Base-by-base conservation (phyloP, 2,329 filamentous ascomycete genomes). In the Penicillium expansum region DNA sequence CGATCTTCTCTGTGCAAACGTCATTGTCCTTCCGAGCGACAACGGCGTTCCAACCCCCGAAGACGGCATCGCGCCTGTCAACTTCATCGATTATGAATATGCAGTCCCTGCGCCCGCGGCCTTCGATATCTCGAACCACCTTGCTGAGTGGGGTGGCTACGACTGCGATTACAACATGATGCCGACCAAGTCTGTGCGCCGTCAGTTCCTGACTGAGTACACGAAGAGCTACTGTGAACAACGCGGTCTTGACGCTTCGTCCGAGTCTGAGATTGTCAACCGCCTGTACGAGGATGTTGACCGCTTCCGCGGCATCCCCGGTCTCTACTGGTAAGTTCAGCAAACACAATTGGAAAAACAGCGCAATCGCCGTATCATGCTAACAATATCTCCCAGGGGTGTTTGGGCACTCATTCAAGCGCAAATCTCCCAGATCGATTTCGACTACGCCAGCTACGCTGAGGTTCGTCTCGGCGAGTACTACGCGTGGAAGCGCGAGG, bases 71-170 rank as follows among this genome's bases (percentile, higher is more conserved):
- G 79, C 83, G 48, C 81, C 77, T 3, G 88, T 93, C 54, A 85
- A 84, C 70, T 97, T 99, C 76, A 99, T 99, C 73, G 94, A 99
- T 77, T 99, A 97, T 79, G 94, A 99, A 75, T 99, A 99, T 75
- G 92, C 92, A 14, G 94, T 91, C 5, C 92, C 94, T 2, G 93
- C 92, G 0, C 93, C 93, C 1, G 92, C 92, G 4, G 92, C 93
- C 2, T 99, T 99, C 76, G 94, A 99, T 73, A 87, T 99, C 66
- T 89, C 93, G 49, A 99, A 99, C 77, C 94, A 99, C 80, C 96
- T 99, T 72, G 92, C 94, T 47, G 94, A 99, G 77, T 99, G 94
- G 93, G 92, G 89, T 58, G 94, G 94, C 56, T 97, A 97, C 70
- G 91, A 96, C 67, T 99, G 94, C 80, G 92, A 97, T 75, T 92